Evolutionary conservation across 805 yeast genomes (phyloP), one percentile per base, ranked within the genome.

Genomic region (Wickerhamomyces subpelliculosus): DNA sequence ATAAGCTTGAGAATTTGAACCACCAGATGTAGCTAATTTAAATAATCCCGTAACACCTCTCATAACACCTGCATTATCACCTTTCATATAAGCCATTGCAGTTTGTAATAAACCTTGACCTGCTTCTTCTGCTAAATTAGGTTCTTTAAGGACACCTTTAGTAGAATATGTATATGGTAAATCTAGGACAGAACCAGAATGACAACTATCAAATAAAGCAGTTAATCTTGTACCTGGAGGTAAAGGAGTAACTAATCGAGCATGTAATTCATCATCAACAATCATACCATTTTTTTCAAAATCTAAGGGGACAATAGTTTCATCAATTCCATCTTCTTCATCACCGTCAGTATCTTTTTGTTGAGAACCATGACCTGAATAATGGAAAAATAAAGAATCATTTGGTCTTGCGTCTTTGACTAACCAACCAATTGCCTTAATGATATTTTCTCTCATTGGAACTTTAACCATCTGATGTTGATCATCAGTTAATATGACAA

Each of bases 281-380:
- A 85, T 70, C 30, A 75, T 77, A 3, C 95, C 94, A 4, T 70
- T 67, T 7, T 57, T 58, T 58, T 82, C 73, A 54, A 78, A 84
- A 59, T 83, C 90, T 21, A 82, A 70, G 0, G 90, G 89, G 45
- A 80, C 81, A 40, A 83, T 77, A 5, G 76, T 77, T 52, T 80
- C 85, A 57, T 82, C 89, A 51, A 64, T 70, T 0, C 87, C 87
- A 49, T 78, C 84, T 16, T 72, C 84, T 51, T 83, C 90, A 52
- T 83, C 93, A 19, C 87, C 87, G 50, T 78, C 75, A 25, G 62
- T 53, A 56, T 85, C 95, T 34, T 65, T 60, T 5, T 78, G 74
- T 52, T 78, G 83, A 2, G 93, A 87, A 23, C 95, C 95, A 54
- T 86, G 95, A 8, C 95, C 93, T 0, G 93, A 82, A 55, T 80